These are phyloP conservation scores for Arabidopsis arenosa DNA, from an alignment of 345 rosid genomes.

Conservation along the genomic window DNA sequence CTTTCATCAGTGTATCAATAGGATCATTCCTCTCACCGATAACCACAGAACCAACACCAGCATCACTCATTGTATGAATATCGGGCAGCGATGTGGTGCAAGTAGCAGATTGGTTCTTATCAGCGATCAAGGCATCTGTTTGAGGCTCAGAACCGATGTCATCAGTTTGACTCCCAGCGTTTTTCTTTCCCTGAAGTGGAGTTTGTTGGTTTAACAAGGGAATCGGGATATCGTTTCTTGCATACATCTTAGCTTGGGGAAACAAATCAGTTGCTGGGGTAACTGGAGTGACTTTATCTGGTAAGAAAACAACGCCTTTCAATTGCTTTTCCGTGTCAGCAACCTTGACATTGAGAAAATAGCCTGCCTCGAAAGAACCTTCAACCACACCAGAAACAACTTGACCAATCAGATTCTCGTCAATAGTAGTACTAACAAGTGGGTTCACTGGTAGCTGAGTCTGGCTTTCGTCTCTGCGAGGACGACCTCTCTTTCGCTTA, in stretches of 20 bases:
- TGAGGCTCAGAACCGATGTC: slow-evolving; percentile 9
- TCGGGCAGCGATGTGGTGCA: slow-evolving; percentile 24
- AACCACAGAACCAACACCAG: slow-evolving; percentile 34
- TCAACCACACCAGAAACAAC: slow-evolving; percentile 73
- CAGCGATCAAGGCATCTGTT: slow-evolving; percentile 34
- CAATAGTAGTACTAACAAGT: slow-evolving; percentile 22
- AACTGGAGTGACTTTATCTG: slow-evolving; percentile 57
- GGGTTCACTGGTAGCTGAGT: slow-evolving; percentile 38
- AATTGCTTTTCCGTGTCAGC: slow-evolving; percentile 57
- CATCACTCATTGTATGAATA: slow-evolving; percentile 43
- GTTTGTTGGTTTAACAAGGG: slow-evolving; percentile 46
- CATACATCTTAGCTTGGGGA: slow-evolving; percentile 67
- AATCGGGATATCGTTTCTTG: slow-evolving; percentile 52
- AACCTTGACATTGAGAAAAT: slow-evolving; percentile 65
- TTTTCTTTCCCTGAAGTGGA: slow-evolving; percentile 31
- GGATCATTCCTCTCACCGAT: slow-evolving; percentile 15
- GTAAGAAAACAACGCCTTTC: slow-evolving; percentile 71
- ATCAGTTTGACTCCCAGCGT: slow-evolving; percentile 44
- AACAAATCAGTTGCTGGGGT: slow-evolving; percentile 69
- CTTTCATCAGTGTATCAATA: slow-evolving; percentile 39
- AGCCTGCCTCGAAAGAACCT: slow-evolving; percentile 78
- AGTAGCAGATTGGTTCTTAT: slow-evolving; percentile 45
- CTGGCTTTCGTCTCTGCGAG: slow-evolving; percentile 56
- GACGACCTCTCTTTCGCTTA: slow-evolving; percentile 68
- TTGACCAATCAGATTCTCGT: slow-evolving; percentile 59